These are phyloP conservation scores for Phaeosphaeriaceae sp. DNA, from an alignment of 2,329 filamentous ascomycete genomes.

Conservation along the genomic window DNA sequence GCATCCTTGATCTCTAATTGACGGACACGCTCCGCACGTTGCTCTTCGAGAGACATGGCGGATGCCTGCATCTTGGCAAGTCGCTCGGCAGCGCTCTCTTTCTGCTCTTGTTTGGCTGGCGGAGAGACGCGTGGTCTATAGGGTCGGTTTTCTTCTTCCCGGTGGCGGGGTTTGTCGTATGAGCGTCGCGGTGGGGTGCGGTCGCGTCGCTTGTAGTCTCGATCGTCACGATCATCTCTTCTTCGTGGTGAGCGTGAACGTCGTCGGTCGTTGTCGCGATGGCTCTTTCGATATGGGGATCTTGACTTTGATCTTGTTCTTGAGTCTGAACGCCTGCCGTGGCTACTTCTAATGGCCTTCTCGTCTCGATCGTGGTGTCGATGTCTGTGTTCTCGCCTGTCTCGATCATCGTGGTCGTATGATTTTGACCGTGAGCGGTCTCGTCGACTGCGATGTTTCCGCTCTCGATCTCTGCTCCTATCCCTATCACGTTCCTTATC, in stretches of 20 bases:
- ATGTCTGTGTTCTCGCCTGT: slow-evolving; percentile 39
- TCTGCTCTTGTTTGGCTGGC: slow-evolving; percentile 11
- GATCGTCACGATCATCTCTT: slow-evolving; percentile 21
- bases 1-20: slow-evolving; percentile 40
- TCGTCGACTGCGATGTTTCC: slow-evolving; percentile 36
- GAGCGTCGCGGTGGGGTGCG: slow-evolving; percentile 21
- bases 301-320: slow-evolving; percentile 21
- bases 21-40: slow-evolving; percentile 42
- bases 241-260: slow-evolving; percentile 23
- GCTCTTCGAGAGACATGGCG: slow-evolving; percentile 39
- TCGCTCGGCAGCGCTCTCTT: slow-evolving; percentile 33
- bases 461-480: slow-evolving; percentile 24
- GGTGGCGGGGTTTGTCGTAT: slow-evolving; percentile 18
- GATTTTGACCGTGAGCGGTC: slow-evolving; percentile 46
- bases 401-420: slow-evolving; percentile 30
- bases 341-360: slow-evolving; percentile 21
- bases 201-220: slow-evolving; percentile 29
- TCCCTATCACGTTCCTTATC: slow-evolving; percentile 43
- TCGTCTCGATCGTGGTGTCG: slow-evolving; percentile 28
- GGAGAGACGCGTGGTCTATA: slow-evolving; percentile 11
- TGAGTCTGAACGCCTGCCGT: slow-evolving; percentile 29
- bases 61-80: slow-evolving; percentile 45
- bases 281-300: slow-evolving; percentile 30
- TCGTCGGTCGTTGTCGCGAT: slow-evolving; percentile 21
- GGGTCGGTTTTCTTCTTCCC: slow-evolving; percentile 12